A percentile compares a stretch with the other conserved stretches of the same genome.
Evolutionary conservation across 2,329 filamentous ascomycete species (phyloP).

Genomic region (Dendrostoma leiphaemia): DNA sequence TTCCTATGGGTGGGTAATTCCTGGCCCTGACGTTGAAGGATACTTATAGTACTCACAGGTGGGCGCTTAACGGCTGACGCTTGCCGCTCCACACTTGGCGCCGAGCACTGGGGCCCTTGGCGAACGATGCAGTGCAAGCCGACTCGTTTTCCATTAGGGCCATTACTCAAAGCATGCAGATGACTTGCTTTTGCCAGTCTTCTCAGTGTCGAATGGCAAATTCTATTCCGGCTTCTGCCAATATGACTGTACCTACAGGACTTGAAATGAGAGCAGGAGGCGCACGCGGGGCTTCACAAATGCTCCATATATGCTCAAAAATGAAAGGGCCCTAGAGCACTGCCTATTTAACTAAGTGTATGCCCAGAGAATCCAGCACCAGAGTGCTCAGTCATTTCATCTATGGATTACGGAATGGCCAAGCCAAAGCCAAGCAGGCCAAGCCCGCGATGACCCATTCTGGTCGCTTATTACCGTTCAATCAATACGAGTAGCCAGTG

Average conservation of each 20-base stretch:
- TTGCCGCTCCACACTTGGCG: slow-evolving; percentile 8
- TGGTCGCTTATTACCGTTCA: neutral
- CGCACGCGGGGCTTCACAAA: no score
- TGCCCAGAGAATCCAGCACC: no score
- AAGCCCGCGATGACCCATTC: slow-evolving; percentile 8
- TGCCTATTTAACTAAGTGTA: neutral
- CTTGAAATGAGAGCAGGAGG: no score
- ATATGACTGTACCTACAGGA: no score
- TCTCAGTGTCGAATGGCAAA: no score
- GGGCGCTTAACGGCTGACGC: neutral
- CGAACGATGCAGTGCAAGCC: neutral
- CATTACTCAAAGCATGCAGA: no score
- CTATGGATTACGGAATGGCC: slow-evolving; percentile 4
- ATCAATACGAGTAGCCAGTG: slow-evolving; percentile 9
- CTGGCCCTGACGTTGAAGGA: no score
- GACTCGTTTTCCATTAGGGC: slow-evolving; percentile 3
- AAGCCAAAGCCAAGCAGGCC: slow-evolving; percentile 17
- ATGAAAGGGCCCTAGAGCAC: neutral
- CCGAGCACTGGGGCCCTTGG: slow-evolving; percentile 13
- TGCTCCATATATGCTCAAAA: no score
- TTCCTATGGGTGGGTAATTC: no score
- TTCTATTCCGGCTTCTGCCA: no score
- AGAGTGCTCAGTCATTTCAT: slow-evolving; percentile 5
- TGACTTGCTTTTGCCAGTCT: no score
- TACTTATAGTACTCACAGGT: no score